Percentiles rank a stretch among this genome's conserved stretches.
phyloP scores from a whole-genome alignment of 164 flowering plant species.

The Magnolia officinalis region DNA sequence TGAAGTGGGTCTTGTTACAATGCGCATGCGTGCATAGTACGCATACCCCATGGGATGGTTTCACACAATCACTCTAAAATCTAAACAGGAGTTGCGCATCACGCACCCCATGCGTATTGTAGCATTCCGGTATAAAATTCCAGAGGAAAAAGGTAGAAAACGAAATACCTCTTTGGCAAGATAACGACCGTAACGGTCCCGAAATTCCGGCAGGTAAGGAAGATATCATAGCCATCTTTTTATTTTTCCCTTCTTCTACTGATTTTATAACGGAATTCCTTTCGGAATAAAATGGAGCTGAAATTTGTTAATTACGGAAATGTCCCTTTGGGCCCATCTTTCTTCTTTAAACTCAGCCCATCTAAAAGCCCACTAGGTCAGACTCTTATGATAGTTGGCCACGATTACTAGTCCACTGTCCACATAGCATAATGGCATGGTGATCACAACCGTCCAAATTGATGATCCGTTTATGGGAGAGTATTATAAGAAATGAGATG shows the following conservation, averaged over 20 bases:
- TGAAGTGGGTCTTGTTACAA: not conserved
- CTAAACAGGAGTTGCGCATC: too few species aligned
- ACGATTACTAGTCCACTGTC: too few species aligned
- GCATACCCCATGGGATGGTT: too few species aligned
- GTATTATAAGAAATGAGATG: too few species aligned
- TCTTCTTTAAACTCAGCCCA: too few species aligned
- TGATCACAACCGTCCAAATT: too few species aligned
- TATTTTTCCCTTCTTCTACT: not conserved
- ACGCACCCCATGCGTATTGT: not conserved
- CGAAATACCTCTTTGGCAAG: not conserved
- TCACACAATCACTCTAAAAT: too few species aligned
- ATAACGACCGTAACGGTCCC: not conserved
- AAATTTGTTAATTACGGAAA: not conserved
- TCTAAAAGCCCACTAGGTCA: too few species aligned
- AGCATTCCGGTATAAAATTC: not conserved
- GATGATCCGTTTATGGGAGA: too few species aligned
- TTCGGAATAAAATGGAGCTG: not conserved
- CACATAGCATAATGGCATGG: too few species aligned
- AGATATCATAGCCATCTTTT: not conserved
- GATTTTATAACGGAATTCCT: not conserved
- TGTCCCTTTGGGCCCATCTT: not conserved
- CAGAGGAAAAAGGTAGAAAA: not conserved
- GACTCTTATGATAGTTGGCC: too few species aligned
- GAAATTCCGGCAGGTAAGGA: conserved; percentile 3
- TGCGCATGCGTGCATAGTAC: not conserved